These are phyloP conservation scores for Agrocybe pediades DNA, from an alignment of 768 basidiomycete genomes.

Conservation along the genomic window DNA sequence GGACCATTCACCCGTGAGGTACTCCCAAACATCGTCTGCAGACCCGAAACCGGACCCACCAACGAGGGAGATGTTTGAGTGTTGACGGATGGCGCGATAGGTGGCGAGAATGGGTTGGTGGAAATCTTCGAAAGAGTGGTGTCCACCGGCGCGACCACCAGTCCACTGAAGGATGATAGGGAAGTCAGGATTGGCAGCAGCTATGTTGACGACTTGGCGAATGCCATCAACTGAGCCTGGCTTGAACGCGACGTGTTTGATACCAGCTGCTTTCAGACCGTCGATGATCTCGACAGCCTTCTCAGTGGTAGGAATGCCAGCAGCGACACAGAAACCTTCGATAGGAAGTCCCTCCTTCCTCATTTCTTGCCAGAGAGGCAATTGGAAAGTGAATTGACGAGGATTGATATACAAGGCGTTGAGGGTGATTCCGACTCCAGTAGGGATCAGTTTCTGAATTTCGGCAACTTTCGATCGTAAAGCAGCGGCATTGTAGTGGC, in stretches of 20 bases:
- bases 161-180: conserved; percentile 99
- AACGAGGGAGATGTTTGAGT: conserved; percentile 86
- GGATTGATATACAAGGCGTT: conserved; percentile 99
- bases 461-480: conserved; percentile 91
- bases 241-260: conserved; percentile 97
- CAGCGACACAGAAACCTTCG: conserved; percentile 99
- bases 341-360: conserved; percentile 91
- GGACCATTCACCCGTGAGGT: conserved; percentile 96
- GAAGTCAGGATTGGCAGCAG: conserved; percentile 90
- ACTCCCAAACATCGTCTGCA: conserved; percentile 95
- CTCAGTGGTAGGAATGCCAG: conserved; percentile 95
- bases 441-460: conserved; percentile 81
- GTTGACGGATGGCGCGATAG: conserved; percentile 87
- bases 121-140: conserved; percentile 98
- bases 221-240: conserved; percentile 98
- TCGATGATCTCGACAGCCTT: conserved; percentile 97
- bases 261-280: conserved; percentile 78
- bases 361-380: conserved; percentile 98
- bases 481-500: conserved; percentile 91
- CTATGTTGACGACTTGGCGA: conserved; percentile 95
- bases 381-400: conserved; percentile 95
- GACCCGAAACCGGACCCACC: conserved; percentile 96
- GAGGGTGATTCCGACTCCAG: conserved; percentile 90
- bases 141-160: conserved; percentile 97
- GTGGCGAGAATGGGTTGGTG: conserved; percentile 93